Evolutionary conservation across 768 basidiomycete genomes (phyloP).

Genomic region (Lactarius quietus): DNA sequence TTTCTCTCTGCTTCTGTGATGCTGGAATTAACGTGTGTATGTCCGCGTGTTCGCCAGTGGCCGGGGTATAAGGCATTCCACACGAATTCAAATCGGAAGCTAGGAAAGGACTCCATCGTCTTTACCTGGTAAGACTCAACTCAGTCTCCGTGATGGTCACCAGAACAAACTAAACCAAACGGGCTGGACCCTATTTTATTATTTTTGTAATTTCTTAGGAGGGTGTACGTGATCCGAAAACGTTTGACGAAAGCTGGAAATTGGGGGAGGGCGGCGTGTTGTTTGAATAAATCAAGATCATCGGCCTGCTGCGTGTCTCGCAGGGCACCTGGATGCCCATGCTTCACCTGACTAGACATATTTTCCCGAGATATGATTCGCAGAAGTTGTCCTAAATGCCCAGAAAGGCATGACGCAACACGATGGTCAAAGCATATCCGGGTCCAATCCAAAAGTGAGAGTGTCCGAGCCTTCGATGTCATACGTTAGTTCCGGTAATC

Average conservation of each 20-base stretch:
- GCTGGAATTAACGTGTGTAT: background rate
- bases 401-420: background rate
- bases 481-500: too few relatives aligned
- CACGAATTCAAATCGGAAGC: constrained; percentile 14
- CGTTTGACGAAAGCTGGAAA: background rate
- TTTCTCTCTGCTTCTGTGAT: background rate
- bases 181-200: background rate
- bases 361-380: background rate
- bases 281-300: background rate
- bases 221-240: background rate
- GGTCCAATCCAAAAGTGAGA: too few relatives aligned
- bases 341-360: background rate
- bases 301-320: background rate
- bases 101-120: background rate
- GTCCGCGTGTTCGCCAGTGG: constrained; percentile 3
- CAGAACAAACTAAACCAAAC: background rate
- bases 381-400: background rate
- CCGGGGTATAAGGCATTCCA: constrained; percentile 12
- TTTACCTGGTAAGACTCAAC: background rate
- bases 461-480: too few relatives aligned
- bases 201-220: background rate
- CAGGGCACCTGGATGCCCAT: background rate
- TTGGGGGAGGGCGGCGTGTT: background rate
- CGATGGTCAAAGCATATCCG: too few relatives aligned
- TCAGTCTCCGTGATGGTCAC: background rate